phyloP scores from a whole-genome alignment of 306 rosid genomes.

The Casuarina cunninghamiana region DNA sequence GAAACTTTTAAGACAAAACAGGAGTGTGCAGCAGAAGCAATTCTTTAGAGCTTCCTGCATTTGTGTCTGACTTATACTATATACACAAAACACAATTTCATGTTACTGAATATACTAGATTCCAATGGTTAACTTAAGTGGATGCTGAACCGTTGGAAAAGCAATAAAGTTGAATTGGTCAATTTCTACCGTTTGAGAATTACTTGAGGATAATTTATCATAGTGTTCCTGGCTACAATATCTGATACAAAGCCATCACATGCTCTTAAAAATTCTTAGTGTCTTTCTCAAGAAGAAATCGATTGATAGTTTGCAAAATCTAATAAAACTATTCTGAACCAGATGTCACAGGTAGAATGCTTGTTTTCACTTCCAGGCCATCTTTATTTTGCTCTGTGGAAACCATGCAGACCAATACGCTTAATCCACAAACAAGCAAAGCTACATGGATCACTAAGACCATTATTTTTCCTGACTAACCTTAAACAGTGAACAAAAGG shows the following conservation, averaged over 20 bases:
- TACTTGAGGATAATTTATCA: background rate
- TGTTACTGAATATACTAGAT: background rate
- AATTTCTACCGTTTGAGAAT: background rate
- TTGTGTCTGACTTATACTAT: background rate
- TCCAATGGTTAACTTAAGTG: background rate
- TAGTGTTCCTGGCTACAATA: background rate
- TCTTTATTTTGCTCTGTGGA: background rate
- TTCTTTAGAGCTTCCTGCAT: background rate
- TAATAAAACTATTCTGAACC: background rate
- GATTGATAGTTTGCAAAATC: background rate
- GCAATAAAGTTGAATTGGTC: background rate
- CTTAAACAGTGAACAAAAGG: background rate
- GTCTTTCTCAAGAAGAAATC: background rate
- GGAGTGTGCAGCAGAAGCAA: constrained; percentile 11
- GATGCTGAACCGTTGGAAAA: background rate
- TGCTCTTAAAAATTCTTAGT: background rate
- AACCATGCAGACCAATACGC: background rate
- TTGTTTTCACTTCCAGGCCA: background rate
- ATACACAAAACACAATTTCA: background rate
- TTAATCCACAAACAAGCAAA: background rate
- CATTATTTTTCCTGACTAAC: background rate
- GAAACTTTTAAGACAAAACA: background rate
- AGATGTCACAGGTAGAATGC: background rate
- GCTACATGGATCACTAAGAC: background rate
- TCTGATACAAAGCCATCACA: background rate